Base-by-base conservation (phyloP, 2,329 filamentous ascomycete species). In the Coniochaeta sp. region DNA sequence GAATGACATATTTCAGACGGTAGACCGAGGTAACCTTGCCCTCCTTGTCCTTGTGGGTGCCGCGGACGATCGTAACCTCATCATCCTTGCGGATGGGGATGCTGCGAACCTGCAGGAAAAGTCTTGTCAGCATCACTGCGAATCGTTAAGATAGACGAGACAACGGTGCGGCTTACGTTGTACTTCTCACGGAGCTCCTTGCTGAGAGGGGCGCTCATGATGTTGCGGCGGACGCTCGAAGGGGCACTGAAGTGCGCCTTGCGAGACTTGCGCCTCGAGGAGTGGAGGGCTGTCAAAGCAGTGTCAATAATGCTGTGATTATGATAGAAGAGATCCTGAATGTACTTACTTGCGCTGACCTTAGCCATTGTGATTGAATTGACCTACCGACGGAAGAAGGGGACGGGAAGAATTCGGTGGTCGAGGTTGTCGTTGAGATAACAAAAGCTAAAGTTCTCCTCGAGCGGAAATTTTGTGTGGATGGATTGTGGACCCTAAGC, bases 181-280 rank as follows among this genome's bases (percentile, higher is more conserved):
- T 99, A 90, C 88, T 99, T 95, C 82, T 96, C 93, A 77, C 92
- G 89, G 77, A 99, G 88, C 84, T 99, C 95, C 86, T 96, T 96
- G 84, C 85, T 90, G 71, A 97, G 86, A 73, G 91, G 90, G 70
- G 95, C 93, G 83, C 89, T 93, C 93, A 99, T 97, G 84, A 96
- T 96, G 73, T 89, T 85, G 77, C 95, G 91, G 81, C 95, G 93
- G 77, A 91, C 86, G 83, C 89, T 92, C 78, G 93, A 97, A 71
- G 93, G 92, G 70, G 95, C 95, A 78, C 85, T 83, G 88, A 96
- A 99, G 87, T 99, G 93, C 77, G 91, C 90, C 86, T 96, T 96
- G 81, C 95, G 91, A 82, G 91, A 95, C 91, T 99, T 99, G 84
- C 93, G 89, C 82, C 93, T 88, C 76, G 92, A 96, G 80, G 90